A percentile compares a stretch with the other conserved stretches of the same genome.
phyloP scores from a whole-genome alignment of 768 basidiomycete genomes.

The Boletus tomentosulus region DNA sequence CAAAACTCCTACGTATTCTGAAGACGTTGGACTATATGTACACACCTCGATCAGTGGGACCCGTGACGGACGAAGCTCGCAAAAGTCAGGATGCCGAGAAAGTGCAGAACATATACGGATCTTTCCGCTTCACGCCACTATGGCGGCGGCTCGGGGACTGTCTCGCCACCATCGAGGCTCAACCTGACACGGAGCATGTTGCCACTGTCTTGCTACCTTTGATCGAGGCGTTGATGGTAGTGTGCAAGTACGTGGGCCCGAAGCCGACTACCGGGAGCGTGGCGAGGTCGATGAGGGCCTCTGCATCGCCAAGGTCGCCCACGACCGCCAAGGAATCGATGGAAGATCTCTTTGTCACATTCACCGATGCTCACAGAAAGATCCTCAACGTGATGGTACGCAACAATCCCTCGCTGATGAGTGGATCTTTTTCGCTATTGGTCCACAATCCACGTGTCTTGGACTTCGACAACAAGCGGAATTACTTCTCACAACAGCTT shows the following conservation, averaged over 20 bases:
- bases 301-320: constrained; percentile 67
- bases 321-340: constrained; percentile 69
- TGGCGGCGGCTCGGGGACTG: constrained; percentile 93
- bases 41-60: constrained; percentile 50
- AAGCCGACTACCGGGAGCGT: constrained; percentile 45
- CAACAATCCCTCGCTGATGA: constrained; percentile 97
- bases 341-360: constrained; percentile 89
- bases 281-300: constrained; percentile 53
- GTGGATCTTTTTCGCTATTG: constrained; percentile 94
- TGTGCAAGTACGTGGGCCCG: constrained; percentile 89
- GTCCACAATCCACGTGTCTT: constrained; percentile 95
- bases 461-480: constrained; percentile 99
- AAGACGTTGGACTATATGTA: constrained; percentile 99
- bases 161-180: constrained; percentile 75
- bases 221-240: constrained; percentile 97
- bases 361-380: constrained; percentile 91
- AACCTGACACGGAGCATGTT: constrained; percentile 77
- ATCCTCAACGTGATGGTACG: constrained; percentile 96
- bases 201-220: constrained; percentile 90
- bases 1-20: constrained; percentile 90
- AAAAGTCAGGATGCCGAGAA: constrained; percentile 65
- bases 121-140: constrained; percentile 83
- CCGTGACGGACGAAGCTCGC: constrained; percentile 35
- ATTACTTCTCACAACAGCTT: constrained; percentile 90
- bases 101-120: constrained; percentile 84